A percentile compares a stretch with the other conserved stretches of the same genome.
Evolutionary conservation across 2,329 filamentous ascomycete genomes (phyloP).

Genomic region (Trichoderma oligosporum): DNA sequence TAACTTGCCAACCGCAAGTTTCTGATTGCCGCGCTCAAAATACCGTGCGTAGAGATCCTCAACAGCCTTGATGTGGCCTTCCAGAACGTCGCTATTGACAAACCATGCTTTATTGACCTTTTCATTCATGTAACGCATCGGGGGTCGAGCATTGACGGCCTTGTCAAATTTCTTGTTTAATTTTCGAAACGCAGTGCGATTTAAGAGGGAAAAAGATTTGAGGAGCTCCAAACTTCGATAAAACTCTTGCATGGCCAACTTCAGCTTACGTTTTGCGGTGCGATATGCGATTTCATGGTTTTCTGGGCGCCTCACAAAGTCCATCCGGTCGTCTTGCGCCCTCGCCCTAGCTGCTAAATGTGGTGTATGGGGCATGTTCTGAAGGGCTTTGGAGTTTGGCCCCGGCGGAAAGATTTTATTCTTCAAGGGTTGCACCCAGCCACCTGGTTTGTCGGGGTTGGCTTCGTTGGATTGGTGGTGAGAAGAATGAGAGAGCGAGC

Average conservation of each 20-base stretch:
- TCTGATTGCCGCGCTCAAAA: slow-evolving; percentile 90
- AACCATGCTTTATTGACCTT: slow-evolving; percentile 90
- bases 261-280: slow-evolving; percentile 85
- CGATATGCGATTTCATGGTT: slow-evolving; percentile 69
- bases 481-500: slow-evolving; percentile 19
- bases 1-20: slow-evolving; percentile 83
- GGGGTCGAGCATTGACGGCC: slow-evolving; percentile 71
- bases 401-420: slow-evolving; percentile 53
- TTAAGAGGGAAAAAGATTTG: slow-evolving; percentile 85
- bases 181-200: slow-evolving; percentile 90
- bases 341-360: slow-evolving; percentile 32
- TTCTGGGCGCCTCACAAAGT: slow-evolving; percentile 50
- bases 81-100: slow-evolving; percentile 80
- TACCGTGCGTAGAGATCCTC: slow-evolving; percentile 94
- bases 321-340: slow-evolving; percentile 36
- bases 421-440: slow-evolving; percentile 53
- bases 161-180: slow-evolving; percentile 99
- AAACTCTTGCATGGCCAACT: slow-evolving; percentile 85
- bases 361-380: slow-evolving; percentile 51
- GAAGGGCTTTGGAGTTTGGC: slow-evolving; percentile 57
- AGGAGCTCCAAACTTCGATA: slow-evolving; percentile 88
- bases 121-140: slow-evolving; percentile 80
- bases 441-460: slow-evolving; percentile 30
- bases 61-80: slow-evolving; percentile 72
- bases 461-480: slow-evolving; percentile 22